Conservation (phyloP, 306 rosid genomes). For the Prunus davidiana region DNA sequence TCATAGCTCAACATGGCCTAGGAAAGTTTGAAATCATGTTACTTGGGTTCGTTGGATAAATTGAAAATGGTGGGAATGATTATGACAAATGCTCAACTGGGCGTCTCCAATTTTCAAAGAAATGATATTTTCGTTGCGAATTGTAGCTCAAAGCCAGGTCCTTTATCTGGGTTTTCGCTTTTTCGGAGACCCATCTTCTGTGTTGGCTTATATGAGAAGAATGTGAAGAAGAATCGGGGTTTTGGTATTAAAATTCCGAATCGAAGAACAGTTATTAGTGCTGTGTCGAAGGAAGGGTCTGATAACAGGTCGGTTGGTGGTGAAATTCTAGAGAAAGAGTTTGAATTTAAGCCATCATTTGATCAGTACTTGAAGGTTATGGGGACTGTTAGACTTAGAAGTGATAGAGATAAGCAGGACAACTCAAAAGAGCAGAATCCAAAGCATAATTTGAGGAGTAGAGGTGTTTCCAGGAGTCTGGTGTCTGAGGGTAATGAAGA, state of each 20-base stretch:
- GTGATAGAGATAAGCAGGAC: slow-evolving; percentile 33
- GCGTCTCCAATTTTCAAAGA: slow-evolving; percentile 35
- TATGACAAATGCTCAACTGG: slow-evolving; percentile 36
- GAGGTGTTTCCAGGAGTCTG: slow-evolving; percentile 18
- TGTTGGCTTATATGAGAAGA: slow-evolving; percentile 25
- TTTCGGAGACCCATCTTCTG: slow-evolving; percentile 34
- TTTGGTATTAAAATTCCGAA: slow-evolving; percentile 20
- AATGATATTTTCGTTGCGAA: slow-evolving; percentile 27
- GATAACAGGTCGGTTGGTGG: slow-evolving; percentile 31
- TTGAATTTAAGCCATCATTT: slow-evolving; percentile 74
- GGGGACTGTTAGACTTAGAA: slow-evolving; percentile 53
- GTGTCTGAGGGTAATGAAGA: slow-evolving; percentile 28
- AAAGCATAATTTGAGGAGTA: slow-evolving; percentile 20
- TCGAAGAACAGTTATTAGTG: slow-evolving; percentile 29
- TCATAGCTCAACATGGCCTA: not conserved
- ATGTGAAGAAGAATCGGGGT: slow-evolving; percentile 14
- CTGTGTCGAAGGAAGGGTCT: slow-evolving; percentile 40
- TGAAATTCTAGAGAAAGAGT: slow-evolving; percentile 41
- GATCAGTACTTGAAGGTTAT: slow-evolving; percentile 74
- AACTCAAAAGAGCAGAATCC: slow-evolving; percentile 27
- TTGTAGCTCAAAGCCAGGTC: slow-evolving; percentile 21
- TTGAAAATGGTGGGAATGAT: slow-evolving; percentile 26
- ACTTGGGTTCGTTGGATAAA: not conserved
- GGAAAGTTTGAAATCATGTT: not conserved
- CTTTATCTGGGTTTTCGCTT: slow-evolving; percentile 33